Percentiles rank a stretch among this genome's conserved stretches.
Conservation (phyloP, 2,329 filamentous ascomycete species). For the Zarea fungicola region DNA sequence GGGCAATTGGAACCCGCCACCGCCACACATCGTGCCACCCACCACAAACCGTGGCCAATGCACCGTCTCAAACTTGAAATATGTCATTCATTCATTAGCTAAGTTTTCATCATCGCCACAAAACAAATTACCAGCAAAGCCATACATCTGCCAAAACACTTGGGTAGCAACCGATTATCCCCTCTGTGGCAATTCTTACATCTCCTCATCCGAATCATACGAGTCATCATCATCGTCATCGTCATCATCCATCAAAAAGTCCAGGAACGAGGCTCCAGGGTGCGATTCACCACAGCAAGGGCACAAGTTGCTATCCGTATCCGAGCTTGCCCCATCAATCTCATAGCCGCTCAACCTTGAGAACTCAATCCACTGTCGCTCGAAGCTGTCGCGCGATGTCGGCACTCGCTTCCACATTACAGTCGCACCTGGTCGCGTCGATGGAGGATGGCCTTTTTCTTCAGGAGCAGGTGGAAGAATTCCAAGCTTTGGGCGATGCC, state of each 20-base stretch:
- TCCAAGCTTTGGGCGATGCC: constrained; percentile 25
- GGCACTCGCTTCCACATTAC: constrained; percentile 50
- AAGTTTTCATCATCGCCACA: not conserved
- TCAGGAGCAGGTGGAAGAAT: constrained; percentile 35
- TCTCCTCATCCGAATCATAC: constrained; percentile 2
- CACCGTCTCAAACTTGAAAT: too few relatives aligned
- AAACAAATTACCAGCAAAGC: not conserved
- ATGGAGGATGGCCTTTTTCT: constrained; percentile 38
- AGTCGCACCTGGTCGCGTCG: constrained; percentile 35
- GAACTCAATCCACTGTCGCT: constrained; percentile 47
- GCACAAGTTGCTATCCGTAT: constrained; percentile 33
- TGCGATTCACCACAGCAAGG: constrained; percentile 37
- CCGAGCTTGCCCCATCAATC: constrained; percentile 27
- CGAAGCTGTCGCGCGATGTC: constrained; percentile 30
- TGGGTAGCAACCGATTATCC: not conserved
- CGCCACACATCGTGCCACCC: not conserved
- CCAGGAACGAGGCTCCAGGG: constrained; percentile 30
- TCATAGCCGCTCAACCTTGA: constrained; percentile 35
- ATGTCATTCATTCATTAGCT: constrained; percentile 7
- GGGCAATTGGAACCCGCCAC: not conserved
- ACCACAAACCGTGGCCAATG: too few relatives aligned
- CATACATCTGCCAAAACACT: not conserved
- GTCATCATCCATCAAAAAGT: constrained; percentile 15
- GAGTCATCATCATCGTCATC: constrained; percentile 7
- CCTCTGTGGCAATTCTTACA: not conserved